Percentiles rank a stretch among this genome's conserved stretches.
These are phyloP conservation scores for Ogataea degrootiae DNA, from an alignment of 805 yeast genomes.

Conservation along the genomic window DNA sequence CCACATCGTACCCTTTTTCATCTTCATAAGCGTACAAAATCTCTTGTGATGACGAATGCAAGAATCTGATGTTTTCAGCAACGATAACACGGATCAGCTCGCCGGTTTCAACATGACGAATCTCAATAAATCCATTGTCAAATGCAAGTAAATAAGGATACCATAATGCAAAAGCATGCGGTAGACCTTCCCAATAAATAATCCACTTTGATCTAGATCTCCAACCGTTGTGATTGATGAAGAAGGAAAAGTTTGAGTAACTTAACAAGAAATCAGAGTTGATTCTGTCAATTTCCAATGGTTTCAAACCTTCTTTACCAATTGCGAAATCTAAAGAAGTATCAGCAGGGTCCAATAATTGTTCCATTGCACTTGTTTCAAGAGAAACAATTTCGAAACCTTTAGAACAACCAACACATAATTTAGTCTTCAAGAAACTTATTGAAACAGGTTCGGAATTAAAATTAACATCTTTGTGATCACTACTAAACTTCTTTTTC, in stretches of 20 bases:
- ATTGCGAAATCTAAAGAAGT: slow-evolving; percentile 93
- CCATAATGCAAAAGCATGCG: slow-evolving; percentile 87
- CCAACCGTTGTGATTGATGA: slow-evolving; percentile 95
- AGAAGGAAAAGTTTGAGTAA: slow-evolving; percentile 91
- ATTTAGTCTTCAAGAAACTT: slow-evolving; percentile 79
- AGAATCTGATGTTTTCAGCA: slow-evolving; percentile 85
- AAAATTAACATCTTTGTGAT: slow-evolving; percentile 71
- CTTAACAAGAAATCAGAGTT: slow-evolving; percentile 84
- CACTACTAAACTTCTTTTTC: slow-evolving; percentile 66
- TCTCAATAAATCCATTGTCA: slow-evolving; percentile 86
- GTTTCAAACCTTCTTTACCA: slow-evolving; percentile 75
- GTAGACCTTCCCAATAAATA: slow-evolving; percentile 94
- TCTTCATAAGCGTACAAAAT: slow-evolving; percentile 89
- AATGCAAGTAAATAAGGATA: slow-evolving; percentile 91
- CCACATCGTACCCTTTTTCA: slow-evolving; percentile 86
- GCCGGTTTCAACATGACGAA: slow-evolving; percentile 84
- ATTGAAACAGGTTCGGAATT: slow-evolving; percentile 88
- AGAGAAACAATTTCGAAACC: slow-evolving; percentile 94
- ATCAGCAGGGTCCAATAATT: slow-evolving; percentile 95
- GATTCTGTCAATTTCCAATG: slow-evolving; percentile 85
- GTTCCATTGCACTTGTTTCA: slow-evolving; percentile 79
- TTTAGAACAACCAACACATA: slow-evolving; percentile 93
- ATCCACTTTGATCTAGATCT: slow-evolving; percentile 90
- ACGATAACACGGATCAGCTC: slow-evolving; percentile 82
- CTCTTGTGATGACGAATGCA: slow-evolving; percentile 90